Evolutionary conservation across 2,329 filamentous ascomycete species (phyloP).

Genomic region (Dothistroma pini): DNA sequence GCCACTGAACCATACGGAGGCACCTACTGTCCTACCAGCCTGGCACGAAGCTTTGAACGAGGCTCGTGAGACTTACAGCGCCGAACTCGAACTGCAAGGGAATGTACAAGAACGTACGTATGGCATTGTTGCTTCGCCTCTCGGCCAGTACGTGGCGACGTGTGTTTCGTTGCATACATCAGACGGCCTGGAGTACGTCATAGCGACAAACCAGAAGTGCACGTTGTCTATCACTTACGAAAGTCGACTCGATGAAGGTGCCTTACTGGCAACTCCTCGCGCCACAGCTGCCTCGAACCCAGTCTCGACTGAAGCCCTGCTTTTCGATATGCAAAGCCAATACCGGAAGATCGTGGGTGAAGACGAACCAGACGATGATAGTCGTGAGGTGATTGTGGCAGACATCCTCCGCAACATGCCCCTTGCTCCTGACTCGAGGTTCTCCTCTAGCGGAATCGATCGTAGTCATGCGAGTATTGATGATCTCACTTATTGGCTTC

Average conservation of each 20-base stretch:
- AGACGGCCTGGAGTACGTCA: slow-evolving; percentile 56
- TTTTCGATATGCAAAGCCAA: slow-evolving; percentile 1
- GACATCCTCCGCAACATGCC: slow-evolving; percentile 1
- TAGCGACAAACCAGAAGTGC: slow-evolving; percentile 41
- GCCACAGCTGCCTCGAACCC: background rate
- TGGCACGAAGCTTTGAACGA: slow-evolving; percentile 42
- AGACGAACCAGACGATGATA: background rate
- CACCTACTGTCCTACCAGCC: slow-evolving; percentile 23
- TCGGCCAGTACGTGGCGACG: slow-evolving; percentile 47
- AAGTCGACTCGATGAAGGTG: background rate
- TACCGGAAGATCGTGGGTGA: background rate
- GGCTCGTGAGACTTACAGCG: slow-evolving; percentile 43
- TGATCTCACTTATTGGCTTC: background rate
- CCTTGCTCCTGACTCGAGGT: background rate
- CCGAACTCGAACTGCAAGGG: slow-evolving; percentile 49
- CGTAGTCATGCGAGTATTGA: background rate
- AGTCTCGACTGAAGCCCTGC: slow-evolving; percentile 1
- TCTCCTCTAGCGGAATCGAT: background rate
- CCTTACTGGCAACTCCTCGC: background rate
- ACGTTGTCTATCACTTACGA: slow-evolving; percentile 21
- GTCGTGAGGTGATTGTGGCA: background rate
- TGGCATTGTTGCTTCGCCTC: slow-evolving; percentile 49
- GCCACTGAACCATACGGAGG: slow-evolving; percentile 16
- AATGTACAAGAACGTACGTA: slow-evolving; percentile 50
- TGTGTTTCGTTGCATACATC: slow-evolving; percentile 54